Percentiles rank a stretch among this genome's conserved stretches.
Evolutionary conservation across 2,329 filamentous ascomycete species (phyloP).

Genomic region (Blastomyces gilchristii): DNA sequence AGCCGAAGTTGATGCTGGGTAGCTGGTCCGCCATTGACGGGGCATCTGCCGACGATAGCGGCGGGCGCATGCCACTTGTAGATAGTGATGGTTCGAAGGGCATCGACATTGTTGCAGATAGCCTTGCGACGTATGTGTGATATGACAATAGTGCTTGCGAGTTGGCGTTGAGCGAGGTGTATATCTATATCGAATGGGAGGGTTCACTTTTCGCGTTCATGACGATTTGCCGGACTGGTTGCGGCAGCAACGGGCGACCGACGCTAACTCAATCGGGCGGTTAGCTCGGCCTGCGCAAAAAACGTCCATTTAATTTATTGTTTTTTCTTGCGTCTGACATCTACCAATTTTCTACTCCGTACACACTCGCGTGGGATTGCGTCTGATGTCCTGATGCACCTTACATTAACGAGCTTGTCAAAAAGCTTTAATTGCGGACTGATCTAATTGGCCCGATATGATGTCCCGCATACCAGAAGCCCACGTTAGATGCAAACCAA

Average conservation of each 20-base stretch:
- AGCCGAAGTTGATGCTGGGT: constrained; percentile 87
- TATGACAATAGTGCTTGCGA: not conserved
- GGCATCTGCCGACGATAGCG: constrained; percentile 42
- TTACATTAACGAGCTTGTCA: not conserved
- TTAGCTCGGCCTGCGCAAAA: not conserved
- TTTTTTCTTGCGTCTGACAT: not conserved
- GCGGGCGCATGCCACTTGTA: constrained; percentile 43
- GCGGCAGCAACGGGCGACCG: not conserved
- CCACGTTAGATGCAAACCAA: constrained; percentile 34
- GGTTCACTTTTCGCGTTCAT: not conserved
- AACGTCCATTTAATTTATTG: not conserved
- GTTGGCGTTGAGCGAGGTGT: not conserved
- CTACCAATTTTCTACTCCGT: not conserved
- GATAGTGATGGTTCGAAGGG: constrained; percentile 50
- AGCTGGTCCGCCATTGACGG: constrained; percentile 57
- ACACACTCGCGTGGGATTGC: not conserved
- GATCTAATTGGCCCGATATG: constrained; percentile 21
- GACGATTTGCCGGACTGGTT: not conserved
- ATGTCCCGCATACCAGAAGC: constrained; percentile 19
- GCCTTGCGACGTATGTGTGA: not conserved
- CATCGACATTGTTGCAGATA: constrained; percentile 3
- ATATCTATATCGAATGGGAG: not conserved
- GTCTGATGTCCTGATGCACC: not conserved
- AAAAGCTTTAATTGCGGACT: not conserved
- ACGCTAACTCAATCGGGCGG: constrained; percentile 5